Evolutionary conservation across 2,329 filamentous ascomycete genomes (phyloP).

Genomic region (Grosmannia serpens): DNA sequence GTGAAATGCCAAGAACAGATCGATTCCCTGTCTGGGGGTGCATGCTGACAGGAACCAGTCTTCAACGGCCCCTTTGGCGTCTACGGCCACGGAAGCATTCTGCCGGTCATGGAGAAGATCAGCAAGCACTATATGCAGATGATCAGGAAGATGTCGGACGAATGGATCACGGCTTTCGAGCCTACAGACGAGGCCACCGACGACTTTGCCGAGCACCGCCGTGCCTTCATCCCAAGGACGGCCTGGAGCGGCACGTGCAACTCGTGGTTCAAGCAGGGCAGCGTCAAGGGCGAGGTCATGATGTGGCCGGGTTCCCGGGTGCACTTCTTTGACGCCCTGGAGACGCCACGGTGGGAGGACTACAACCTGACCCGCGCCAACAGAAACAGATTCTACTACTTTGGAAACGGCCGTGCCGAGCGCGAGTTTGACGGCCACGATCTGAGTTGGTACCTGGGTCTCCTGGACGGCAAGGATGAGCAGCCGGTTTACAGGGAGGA

Average conservation of each 20-base stretch:
- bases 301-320: slow-evolving; percentile 37
- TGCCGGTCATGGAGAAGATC: slow-evolving; percentile 36
- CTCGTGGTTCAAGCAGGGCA: slow-evolving; percentile 40
- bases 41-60: slow-evolving; percentile 8
- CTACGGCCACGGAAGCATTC: slow-evolving; percentile 35
- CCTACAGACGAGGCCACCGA: slow-evolving; percentile 32
- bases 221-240: slow-evolving; percentile 38
- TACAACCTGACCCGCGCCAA: slow-evolving; percentile 26
- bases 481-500: slow-evolving; percentile 4
- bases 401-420: slow-evolving; percentile 40
- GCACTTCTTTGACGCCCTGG: slow-evolving; percentile 40
- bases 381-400: slow-evolving; percentile 33
- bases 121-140: slow-evolving; percentile 35
- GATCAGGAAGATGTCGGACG: slow-evolving; percentile 21
- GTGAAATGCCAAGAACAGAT: neutral
- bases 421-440: slow-evolving; percentile 27
- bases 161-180: slow-evolving; percentile 20
- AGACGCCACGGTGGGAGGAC: slow-evolving; percentile 36
- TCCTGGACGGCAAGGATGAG: slow-evolving; percentile 4
- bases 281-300: slow-evolving; percentile 30
- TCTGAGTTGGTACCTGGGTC: slow-evolving; percentile 30
- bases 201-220: slow-evolving; percentile 36
- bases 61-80: slow-evolving; percentile 39
- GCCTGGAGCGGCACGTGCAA: slow-evolving; percentile 34
- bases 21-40: neutral